These are phyloP conservation scores for Hygrophorus pudorinus DNA, from an alignment of 768 basidiomycete genomes.

Conservation along the genomic window DNA sequence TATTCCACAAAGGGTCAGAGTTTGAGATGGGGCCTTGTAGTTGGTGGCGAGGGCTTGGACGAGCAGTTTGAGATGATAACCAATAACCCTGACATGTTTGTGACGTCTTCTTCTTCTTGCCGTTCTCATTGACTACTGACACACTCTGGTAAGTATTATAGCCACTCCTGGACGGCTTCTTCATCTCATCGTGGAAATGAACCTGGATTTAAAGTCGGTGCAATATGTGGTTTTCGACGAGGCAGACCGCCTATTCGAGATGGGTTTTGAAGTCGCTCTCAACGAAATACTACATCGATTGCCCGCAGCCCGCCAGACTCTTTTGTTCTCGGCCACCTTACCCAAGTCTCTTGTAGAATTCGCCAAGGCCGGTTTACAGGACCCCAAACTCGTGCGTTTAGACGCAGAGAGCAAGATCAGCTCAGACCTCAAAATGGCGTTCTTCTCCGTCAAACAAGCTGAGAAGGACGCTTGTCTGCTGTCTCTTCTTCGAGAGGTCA, in stretches of 20 bases:
- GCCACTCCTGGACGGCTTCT: conserved; percentile 96
- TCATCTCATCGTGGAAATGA: conserved; percentile 97
- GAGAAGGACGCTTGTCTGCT: conserved; percentile 94
- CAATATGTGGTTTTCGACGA: conserved; percentile 96
- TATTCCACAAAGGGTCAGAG: conserved; percentile 46
- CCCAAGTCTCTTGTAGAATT: conserved; percentile 96
- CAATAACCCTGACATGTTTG: conserved; percentile 91
- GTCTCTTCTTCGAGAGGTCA: conserved; percentile 75
- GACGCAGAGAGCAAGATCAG: conserved; percentile 97
- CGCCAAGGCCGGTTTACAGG: conserved; percentile 91
- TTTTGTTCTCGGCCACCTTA: conserved; percentile 93
- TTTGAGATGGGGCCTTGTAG: conserved; percentile 86
- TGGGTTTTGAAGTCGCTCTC: conserved; percentile 91
- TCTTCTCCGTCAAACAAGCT: conserved; percentile 83
- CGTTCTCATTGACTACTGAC: conserved; percentile 10
- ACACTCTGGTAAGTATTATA: conserved; percentile 57
- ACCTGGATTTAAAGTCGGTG: conserved; percentile 75
- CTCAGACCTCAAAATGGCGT: conserved; percentile 85
- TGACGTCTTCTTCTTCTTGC: conserved; percentile 13
- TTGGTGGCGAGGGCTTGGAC: conserved; percentile 92
- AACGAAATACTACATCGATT: conserved; percentile 88
- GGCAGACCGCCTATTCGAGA: conserved; percentile 96
- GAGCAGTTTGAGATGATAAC: conserved; percentile 96
- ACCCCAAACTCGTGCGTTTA: conserved; percentile 92
- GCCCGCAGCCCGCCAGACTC: conserved; percentile 78